A percentile compares a stretch with the other conserved stretches of the same genome.
Evolutionary conservation across 73 alveolate species (phyloP).

Genomic region (Urostyla sp.): DNA sequence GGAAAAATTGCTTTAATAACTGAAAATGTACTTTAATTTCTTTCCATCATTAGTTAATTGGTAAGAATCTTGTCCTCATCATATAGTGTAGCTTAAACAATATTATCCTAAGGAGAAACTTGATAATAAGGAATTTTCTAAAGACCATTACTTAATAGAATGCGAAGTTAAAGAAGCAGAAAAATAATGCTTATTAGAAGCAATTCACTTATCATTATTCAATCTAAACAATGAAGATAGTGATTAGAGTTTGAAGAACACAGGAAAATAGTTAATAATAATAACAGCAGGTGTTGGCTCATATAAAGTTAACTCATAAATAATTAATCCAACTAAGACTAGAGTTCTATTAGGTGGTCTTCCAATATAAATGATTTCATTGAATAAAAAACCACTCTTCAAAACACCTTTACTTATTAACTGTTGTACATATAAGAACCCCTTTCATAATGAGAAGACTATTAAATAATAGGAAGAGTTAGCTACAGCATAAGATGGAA

Average conservation of each 20-base stretch:
- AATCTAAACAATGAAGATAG: slow-evolving; percentile 37
- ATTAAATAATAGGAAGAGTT: background rate
- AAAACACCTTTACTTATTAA: slow-evolving; percentile 61
- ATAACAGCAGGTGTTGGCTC: slow-evolving; percentile 69
- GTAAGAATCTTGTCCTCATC: slow-evolving; percentile 35
- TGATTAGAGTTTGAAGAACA: slow-evolving; percentile 51
- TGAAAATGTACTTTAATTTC: slow-evolving; percentile 45
- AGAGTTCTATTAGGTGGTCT: slow-evolving; percentile 56
- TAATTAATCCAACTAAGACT: slow-evolving; percentile 65
- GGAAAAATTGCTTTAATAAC: slow-evolving; percentile 28
- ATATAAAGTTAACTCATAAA: slow-evolving; percentile 65
- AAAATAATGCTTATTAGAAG: slow-evolving; percentile 50
- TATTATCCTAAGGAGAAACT: slow-evolving; percentile 40
- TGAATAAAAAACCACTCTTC: slow-evolving; percentile 37
- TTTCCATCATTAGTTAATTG: slow-evolving; percentile 69
- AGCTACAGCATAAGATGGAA: too few species aligned
- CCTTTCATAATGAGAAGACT: slow-evolving; percentile 13
- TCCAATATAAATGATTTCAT: slow-evolving; percentile 34
- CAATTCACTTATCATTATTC: slow-evolving; percentile 55
- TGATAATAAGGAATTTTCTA: background rate
- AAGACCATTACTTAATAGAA: slow-evolving; percentile 4
- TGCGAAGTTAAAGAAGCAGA: slow-evolving; percentile 56
- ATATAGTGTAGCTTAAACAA: slow-evolving; percentile 21
- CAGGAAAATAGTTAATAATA: slow-evolving; percentile 57
- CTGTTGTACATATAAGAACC: slow-evolving; percentile 51